Evolutionary conservation across 176 grass and related monocot species (phyloP).

Genomic region (Lolium multiflorum): DNA sequence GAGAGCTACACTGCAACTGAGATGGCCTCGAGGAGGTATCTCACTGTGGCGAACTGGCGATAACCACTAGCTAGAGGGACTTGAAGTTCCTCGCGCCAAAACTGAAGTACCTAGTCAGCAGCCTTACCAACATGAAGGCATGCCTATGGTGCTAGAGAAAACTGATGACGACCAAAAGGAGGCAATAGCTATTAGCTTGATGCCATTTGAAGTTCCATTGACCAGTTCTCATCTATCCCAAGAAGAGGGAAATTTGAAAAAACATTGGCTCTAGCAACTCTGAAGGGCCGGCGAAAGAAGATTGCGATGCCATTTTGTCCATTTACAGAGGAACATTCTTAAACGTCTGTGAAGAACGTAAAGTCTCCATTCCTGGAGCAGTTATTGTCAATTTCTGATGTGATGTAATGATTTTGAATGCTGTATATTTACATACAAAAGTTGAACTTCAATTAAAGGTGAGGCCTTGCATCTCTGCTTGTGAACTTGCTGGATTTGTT

Average conservation of each 20-base stretch:
- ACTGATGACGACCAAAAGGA: constrained; percentile 50
- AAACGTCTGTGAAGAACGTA: neutral
- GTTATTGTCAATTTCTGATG: neutral
- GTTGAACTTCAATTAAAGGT: neutral
- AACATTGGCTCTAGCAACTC: neutral
- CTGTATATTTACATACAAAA: neutral
- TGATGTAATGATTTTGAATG: neutral
- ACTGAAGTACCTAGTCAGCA: neutral
- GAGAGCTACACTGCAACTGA: neutral
- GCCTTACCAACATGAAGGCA: neutral
- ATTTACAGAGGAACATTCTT: neutral
- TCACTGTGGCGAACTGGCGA: neutral
- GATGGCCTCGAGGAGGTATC: neutral
- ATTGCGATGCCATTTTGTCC: neutral
- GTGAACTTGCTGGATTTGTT: neutral
- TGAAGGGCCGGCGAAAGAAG: neutral
- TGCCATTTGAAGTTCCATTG: neutral
- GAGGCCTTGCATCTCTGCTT: neutral
- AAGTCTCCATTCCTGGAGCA: neutral
- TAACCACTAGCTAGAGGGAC: neutral
- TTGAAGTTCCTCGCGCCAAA: neutral
- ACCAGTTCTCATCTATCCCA: neutral
- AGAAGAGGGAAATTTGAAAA: neutral
- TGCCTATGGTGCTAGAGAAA: constrained; percentile 36
- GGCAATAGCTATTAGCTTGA: constrained; percentile 57